Base-by-base conservation (phyloP, 164 flowering plant genomes). In the Echeveria elegans region DNA sequence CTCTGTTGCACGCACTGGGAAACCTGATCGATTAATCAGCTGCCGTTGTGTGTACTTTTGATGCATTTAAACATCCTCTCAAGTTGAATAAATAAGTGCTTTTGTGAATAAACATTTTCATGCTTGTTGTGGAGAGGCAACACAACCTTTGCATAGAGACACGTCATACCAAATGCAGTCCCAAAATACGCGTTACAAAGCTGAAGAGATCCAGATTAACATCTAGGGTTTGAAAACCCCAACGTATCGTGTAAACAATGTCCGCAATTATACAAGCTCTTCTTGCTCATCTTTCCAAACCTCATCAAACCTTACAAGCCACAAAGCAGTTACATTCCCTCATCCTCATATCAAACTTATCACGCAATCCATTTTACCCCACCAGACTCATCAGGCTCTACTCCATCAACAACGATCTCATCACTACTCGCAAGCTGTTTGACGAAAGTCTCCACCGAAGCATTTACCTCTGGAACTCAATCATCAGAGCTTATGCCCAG, bases 381-480 rank as follows among this genome's bases (percentile, higher is more conserved):
- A 92, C 98, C 5, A 80, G 66, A 67, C 40, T 88, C 60, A 67
- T 82, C 0, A 80, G 88, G 19, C 76, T 83, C 53, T 92, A 90
- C 29, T 85, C 87, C 11, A 6, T 82, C 31, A 84, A 82, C 66
- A 38, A 69, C 30, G 80, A 82, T 36, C 80, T 87, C 34, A 15
- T 26, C 32, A 73, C 79, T 40, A 90, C 96, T 0, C 85, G 80
- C 65, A 66, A 72, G 4, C 31, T 90, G 84, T 92, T 90, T 68
- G 89, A 88, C 24, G 48, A 65, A 81, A 80, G 68, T 77, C 80
- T 86, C 59, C 61, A 75, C 5, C 56, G 78, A 77, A 88, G 80
- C 43, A 81, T 86, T 26, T 92, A 73, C 68, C 87, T 88, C 6
- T 92, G 98, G 97, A 92, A 40, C 45, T 40, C 45, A 8, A 40